A percentile compares a stretch with the other conserved stretches of the same genome.
These are phyloP conservation scores for Saccharomyces pastorianus DNA, from an alignment of 1,139 yeast species.

Conservation along the genomic window DNA sequence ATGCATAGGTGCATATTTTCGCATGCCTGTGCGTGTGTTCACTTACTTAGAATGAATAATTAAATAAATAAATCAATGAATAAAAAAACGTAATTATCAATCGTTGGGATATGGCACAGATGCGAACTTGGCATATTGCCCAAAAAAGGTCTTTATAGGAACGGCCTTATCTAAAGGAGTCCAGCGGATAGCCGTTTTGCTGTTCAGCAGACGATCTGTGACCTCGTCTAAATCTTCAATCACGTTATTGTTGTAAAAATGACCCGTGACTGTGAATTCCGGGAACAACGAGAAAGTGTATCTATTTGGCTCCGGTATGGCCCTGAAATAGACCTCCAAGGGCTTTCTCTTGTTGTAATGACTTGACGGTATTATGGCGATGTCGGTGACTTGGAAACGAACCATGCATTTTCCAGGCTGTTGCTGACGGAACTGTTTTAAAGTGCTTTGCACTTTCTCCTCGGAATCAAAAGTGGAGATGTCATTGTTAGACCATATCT, in stretches of 20 bases:
- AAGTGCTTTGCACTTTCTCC: neutral
- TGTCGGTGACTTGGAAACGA: neutral
- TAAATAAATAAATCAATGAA: neutral
- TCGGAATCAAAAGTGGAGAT: neutral
- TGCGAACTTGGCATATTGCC: constrained; percentile 5
- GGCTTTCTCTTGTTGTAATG: neutral
- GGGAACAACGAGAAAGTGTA: neutral
- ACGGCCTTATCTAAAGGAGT: constrained; percentile 2
- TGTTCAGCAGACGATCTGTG: neutral
- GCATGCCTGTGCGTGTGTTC: neutral
- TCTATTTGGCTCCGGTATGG: neutral
- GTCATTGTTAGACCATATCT: constrained; percentile 11
- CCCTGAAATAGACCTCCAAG: neutral
- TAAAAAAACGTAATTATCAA: neutral
- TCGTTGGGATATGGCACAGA: neutral
- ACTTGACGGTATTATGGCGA: neutral
- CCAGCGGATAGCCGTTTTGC: neutral
- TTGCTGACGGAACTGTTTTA: neutral
- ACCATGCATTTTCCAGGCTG: neutral
- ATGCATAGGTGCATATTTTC: neutral
- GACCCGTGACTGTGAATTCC: neutral
- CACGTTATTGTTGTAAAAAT: neutral
- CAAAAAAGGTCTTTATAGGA: constrained; percentile 8
- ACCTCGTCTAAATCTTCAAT: neutral
- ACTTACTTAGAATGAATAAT: neutral